phyloP scores from a whole-genome alignment of 257 asterid species.

The Nicotiana tabacum region DNA sequence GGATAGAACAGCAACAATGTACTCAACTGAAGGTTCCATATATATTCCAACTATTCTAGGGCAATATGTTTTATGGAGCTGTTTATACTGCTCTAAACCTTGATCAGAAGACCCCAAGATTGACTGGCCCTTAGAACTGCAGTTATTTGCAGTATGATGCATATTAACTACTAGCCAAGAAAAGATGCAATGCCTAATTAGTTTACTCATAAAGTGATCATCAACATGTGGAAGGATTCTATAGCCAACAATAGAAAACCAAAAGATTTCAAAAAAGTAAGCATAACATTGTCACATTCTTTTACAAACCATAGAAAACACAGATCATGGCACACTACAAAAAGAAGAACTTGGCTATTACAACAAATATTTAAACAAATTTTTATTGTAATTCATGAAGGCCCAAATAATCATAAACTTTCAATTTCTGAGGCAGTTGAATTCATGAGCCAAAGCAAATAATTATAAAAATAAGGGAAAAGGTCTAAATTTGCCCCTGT shows the following conservation, averaged over 20 bases:
- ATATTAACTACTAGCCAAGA: not conserved
- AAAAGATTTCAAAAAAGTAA: not conserved
- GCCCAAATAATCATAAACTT: too few species aligned
- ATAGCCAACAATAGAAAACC: not conserved
- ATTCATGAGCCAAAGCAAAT: too few species aligned
- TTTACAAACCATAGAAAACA: not conserved
- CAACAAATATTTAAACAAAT: too few species aligned
- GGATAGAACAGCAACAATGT: slow-evolving; percentile 73
- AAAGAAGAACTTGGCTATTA: not conserved
- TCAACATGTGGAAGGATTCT: not conserved
- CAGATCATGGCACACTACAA: not conserved
- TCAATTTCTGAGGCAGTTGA: too few species aligned
- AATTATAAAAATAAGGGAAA: not conserved
- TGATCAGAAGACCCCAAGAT: slow-evolving; percentile 18
- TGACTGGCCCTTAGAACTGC: slow-evolving; percentile 13
- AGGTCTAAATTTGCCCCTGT: not conserved
- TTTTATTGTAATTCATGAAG: too few species aligned
- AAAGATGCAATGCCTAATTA: not conserved
- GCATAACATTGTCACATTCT: not conserved
- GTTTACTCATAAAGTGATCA: not conserved
- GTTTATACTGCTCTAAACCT: slow-evolving; percentile 18
- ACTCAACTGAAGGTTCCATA: slow-evolving; percentile 88
- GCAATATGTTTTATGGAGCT: slow-evolving; percentile 19
- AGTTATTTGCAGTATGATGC: slow-evolving; percentile 26
- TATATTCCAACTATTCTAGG: slow-evolving; percentile 71